Evolutionary conservation across 73 alveolate genomes (phyloP).

Genomic region (Uronychia binucleata): DNA sequence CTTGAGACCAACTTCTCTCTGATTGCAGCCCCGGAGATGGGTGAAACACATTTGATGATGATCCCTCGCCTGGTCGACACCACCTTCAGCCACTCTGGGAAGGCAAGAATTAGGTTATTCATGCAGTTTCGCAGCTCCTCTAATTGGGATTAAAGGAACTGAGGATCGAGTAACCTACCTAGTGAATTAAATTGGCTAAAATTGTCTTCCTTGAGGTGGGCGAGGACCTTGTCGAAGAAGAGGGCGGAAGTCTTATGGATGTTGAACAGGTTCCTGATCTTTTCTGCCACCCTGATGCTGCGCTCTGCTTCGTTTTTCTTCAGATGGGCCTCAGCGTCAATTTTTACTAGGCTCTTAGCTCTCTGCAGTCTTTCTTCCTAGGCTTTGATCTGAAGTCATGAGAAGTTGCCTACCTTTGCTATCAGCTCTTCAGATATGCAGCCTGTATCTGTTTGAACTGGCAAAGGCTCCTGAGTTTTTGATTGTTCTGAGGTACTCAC

Average conservation of each 20-base stretch:
- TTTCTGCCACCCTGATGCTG: not conserved
- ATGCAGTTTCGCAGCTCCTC: not conserved
- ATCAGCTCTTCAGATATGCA: not conserved
- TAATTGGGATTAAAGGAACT: not conserved
- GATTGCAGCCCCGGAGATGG: not conserved
- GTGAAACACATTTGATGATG: not conserved
- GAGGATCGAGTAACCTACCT: no score
- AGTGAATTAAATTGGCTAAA: no score
- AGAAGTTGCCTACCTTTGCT: not conserved
- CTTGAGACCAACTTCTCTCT: not conserved
- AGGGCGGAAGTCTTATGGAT: not conserved
- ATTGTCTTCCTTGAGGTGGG: no score
- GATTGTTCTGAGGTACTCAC: not conserved
- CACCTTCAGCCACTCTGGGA: not conserved
- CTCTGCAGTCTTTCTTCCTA: not conserved
- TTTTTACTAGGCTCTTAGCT: not conserved
- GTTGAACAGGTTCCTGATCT: not conserved
- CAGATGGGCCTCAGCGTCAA: not conserved
- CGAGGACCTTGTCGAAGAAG: no score
- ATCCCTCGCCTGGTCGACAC: not conserved
- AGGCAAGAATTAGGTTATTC: not conserved
- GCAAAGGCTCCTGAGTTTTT: no score
- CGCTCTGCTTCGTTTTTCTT: not conserved
- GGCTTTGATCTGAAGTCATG: not conserved
- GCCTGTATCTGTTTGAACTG: not conserved